Evolutionary conservation across 768 basidiomycete species (phyloP).

Genomic region (Phanerochaete carnosa): DNA sequence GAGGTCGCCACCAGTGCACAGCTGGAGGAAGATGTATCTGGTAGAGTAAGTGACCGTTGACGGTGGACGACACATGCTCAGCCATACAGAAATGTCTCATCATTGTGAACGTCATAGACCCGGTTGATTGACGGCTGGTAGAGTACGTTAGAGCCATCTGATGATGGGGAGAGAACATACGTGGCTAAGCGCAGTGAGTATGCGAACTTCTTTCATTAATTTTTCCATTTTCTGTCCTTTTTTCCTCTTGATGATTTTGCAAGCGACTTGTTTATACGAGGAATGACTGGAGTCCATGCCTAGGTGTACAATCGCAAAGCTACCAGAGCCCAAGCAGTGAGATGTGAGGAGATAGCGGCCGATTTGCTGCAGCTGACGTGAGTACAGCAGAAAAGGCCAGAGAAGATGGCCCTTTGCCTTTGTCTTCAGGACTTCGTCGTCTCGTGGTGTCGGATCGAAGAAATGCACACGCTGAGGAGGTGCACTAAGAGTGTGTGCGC

Average conservation of each 20-base stretch:
- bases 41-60: background rate
- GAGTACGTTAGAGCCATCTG: background rate
- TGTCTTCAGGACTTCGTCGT: constrained; percentile 52
- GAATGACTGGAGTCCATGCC: constrained; percentile 53
- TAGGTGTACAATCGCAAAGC: constrained; percentile 80
- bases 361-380: constrained; percentile 40
- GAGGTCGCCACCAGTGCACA: constrained; percentile 85
- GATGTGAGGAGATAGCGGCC: constrained; percentile 73
- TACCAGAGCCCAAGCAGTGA: constrained; percentile 76
- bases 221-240: constrained; percentile 54
- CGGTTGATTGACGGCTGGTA: constrained; percentile 77
- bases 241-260: constrained; percentile 73
- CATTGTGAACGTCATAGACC: constrained; percentile 57
- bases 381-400: background rate
- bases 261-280: constrained; percentile 72
- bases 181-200: constrained; percentile 68
- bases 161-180: constrained; percentile 35
- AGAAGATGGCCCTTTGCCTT: constrained; percentile 9
- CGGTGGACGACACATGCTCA: background rate
- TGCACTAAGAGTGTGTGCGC: constrained; percentile 54
- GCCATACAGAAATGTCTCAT: constrained; percentile 22
- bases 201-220: constrained; percentile 76
- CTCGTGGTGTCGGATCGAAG: constrained; percentile 62
- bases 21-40: constrained; percentile 80
- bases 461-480: constrained; percentile 50